Evolutionary conservation across 768 basidiomycete species (phyloP).

Genomic region (Porphyrellus cyaneotinctus): DNA sequence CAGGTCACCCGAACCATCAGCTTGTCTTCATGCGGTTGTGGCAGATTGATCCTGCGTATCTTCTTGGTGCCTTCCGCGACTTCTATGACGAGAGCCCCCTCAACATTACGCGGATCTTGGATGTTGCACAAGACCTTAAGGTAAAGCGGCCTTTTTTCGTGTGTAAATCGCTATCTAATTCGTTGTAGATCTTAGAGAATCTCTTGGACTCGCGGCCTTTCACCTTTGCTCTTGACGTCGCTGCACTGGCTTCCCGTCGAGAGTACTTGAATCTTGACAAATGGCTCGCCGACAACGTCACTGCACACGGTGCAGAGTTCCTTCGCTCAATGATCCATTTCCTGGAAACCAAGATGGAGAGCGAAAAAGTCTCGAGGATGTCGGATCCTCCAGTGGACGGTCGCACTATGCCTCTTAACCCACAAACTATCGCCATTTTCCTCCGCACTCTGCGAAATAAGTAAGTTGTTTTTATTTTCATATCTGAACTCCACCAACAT

Average conservation of each 20-base stretch:
- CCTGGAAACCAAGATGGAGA: constrained; percentile 89
- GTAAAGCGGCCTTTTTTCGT: constrained; percentile 35
- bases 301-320: constrained; percentile 79
- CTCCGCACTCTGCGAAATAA: constrained; percentile 83
- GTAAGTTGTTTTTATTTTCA: constrained; percentile 39
- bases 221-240: constrained; percentile 88
- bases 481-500: constrained; percentile 2
- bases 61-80: constrained; percentile 84
- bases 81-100: constrained; percentile 90
- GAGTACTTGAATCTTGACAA: constrained; percentile 96
- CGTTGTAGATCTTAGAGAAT: constrained; percentile 77
- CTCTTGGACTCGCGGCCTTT: constrained; percentile 87
- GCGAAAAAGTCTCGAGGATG: constrained; percentile 71
- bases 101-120: constrained; percentile 91
- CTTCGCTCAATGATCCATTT: constrained; percentile 84
- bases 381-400: constrained; percentile 75
- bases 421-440: constrained; percentile 88
- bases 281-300: constrained; percentile 89
- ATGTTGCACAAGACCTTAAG: constrained; percentile 93
- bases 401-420: constrained; percentile 82
- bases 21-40: constrained; percentile 96
- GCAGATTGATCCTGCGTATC: constrained; percentile 83
- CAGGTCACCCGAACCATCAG: constrained; percentile 91
- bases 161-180: constrained; percentile 2
- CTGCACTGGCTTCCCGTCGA: constrained; percentile 85